Evolutionary conservation across 2,329 filamentous ascomycete genomes (phyloP), one percentile per base, ranked within the genome.

Genomic region (Tolypocladium pustulatum): DNA sequence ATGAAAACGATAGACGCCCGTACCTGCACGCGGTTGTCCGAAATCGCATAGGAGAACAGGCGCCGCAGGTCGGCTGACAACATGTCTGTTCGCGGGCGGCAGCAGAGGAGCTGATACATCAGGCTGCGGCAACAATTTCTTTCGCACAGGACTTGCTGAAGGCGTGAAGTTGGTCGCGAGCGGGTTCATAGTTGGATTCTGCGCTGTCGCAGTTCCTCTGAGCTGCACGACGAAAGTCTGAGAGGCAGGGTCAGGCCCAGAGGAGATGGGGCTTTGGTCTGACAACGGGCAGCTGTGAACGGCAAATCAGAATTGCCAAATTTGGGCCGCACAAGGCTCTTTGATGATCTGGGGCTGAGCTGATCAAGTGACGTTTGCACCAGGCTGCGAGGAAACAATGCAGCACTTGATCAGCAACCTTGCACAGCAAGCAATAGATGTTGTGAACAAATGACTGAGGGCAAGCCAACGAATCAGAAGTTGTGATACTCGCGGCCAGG

Each of bases 111-210:
- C 36, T 8, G 10, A 30, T 9, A 22, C 17, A 7, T 51, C 46
- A 10, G 22, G 32, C 40, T 25, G 58, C 20, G 38, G 8, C 38
- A 41, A 4, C 25, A 55, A 22, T 7, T 17, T 4, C 22, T 36
- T 30, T 6, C 22, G 9, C 32, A 54, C 51, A 30, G 61, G 46
- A 38, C 54, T 58, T 36, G 54, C 43, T 13, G 54, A 59, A 34
- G 69, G 68, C 22, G 63, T 60, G 54, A 70, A 70, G 22, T 63
- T 60, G n/a, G 61, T 59, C 9, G 68, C 68, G 22, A 61, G 62
- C 4, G 68, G 68, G 60, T 71, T 71, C 68, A 71, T 71, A 15
- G 30, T 59, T 9, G 13, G 17, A 32, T 9, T 32, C 13, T 25
- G 55, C 20, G 22, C 13, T 53, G 49, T 2, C n/a, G 10, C n/a